Evolutionary conservation across 2,329 filamentous ascomycete genomes (phyloP), one percentile per base, ranked within the genome.

Genomic region (Simplicillium aogashimaense): DNA sequence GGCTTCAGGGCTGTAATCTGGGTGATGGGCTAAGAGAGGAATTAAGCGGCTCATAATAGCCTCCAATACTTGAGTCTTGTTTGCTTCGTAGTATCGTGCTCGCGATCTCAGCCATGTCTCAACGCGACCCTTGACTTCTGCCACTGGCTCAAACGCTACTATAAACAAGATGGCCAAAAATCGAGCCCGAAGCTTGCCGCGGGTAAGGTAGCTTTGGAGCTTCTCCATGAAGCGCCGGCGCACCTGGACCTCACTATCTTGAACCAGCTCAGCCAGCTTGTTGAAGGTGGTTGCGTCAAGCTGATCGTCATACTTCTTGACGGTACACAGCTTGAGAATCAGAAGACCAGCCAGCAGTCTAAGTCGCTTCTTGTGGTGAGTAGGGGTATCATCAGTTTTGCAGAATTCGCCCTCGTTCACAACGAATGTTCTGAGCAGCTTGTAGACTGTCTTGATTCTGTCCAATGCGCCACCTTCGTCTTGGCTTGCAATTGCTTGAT

Each of bases 121-220:
- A 3, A 86, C 81, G 33, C 82, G 78, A 37, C 77, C 78, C 56
- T 81, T 85, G 56, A 94, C 75, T 13, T 76, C 74, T n/a, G 65
- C 57, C 30, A 78, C 74, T 0, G 90, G 92, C 62, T 98, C 92
- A 56, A 92, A 95, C 2, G 92, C 90, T 28, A 88, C 83, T 34
- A 97, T 66, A 65, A 95, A 97, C 6, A 94, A 72, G 32, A 95
- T 81, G 0, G 86, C 84, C 59, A 94, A 92, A 70, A 94, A 98
- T 9, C 90, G 80, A 11, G 73, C 67, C 1, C 78, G 72, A 3
- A 94, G 70, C 49, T 73, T 78, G 41, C 74, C 75, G 39, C 83
- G 76, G 9, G 84, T 83, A 4, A 97, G 75, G 53, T 94, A 90
- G 62, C 94, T 95, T 62, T 94, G 92, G 32, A 98, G 67, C 51